A percentile compares a stretch with the other conserved stretches of the same genome.
Evolutionary conservation across 2,329 filamentous ascomycete species (phyloP).

Genomic region (Cordyceps tenuipes): DNA sequence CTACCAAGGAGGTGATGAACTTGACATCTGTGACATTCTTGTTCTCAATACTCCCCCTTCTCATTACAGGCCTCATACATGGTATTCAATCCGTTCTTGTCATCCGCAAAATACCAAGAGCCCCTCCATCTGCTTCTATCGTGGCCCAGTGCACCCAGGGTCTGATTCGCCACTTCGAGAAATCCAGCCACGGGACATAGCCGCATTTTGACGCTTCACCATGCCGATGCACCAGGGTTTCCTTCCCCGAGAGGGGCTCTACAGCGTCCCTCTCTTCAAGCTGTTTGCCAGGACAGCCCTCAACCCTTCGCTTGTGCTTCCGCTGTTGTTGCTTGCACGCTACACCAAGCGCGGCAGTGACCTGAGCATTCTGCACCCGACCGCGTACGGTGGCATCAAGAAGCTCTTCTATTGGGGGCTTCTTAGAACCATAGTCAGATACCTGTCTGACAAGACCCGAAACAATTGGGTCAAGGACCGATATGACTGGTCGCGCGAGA

Average conservation of each 20-base stretch:
- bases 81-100: not conserved
- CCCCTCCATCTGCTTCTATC: not conserved
- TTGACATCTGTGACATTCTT: not conserved
- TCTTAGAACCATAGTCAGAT: conserved; percentile 21
- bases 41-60: not conserved
- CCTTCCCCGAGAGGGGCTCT: conserved; percentile 50
- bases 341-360: conserved; percentile 55
- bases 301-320: conserved; percentile 56
- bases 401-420: conserved; percentile 25
- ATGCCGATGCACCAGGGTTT: conserved; percentile 41
- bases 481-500: conserved; percentile 60
- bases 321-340: conserved; percentile 52
- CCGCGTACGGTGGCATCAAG: conserved; percentile 39
- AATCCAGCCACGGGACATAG: not conserved
- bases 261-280: conserved; percentile 49
- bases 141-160: not conserved
- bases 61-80: not conserved
- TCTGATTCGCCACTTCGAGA: not conserved
- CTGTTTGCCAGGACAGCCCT: conserved; percentile 53
- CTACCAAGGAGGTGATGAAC: not conserved
- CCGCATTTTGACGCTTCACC: not conserved
- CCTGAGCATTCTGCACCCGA: conserved; percentile 43
- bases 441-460: conserved; percentile 25
- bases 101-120: not conserved
- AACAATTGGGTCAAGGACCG: conserved; percentile 30